phyloP scores from a whole-genome alignment of 148 eudicot genomes.

The Rhododendron henanense region DNA sequence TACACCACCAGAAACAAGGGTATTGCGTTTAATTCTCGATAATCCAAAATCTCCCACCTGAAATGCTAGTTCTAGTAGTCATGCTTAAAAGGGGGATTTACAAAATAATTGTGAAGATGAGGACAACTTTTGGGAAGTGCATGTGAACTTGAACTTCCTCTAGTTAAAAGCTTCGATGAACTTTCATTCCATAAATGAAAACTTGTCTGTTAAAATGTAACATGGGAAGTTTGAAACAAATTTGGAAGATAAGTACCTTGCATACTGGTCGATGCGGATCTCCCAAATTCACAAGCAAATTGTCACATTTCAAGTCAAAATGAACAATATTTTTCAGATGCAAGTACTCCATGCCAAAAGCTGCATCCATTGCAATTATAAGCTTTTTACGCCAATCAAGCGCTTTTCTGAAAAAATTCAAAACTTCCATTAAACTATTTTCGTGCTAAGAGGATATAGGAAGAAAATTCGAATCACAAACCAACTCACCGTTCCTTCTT shows the following conservation, averaged over 20 bases:
- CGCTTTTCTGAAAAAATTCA: constrained; percentile 27
- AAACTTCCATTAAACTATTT: not conserved
- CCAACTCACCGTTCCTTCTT: constrained; percentile 62
- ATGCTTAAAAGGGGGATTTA: not conserved
- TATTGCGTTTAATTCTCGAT: constrained; percentile 91
- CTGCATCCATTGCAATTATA: constrained; percentile 55
- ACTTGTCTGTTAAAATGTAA: not conserved
- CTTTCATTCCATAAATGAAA: not conserved
- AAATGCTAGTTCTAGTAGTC: not conserved
- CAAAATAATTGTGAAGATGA: not conserved
- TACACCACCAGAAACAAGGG: constrained; percentile 95
- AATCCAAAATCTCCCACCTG: constrained; percentile 99
- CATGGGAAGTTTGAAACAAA: not conserved
- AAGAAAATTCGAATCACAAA: not conserved
- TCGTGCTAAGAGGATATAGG: not conserved
- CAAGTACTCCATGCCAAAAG: constrained; percentile 73
- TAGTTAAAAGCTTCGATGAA: not conserved
- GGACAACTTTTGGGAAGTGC: not conserved
- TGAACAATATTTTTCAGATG: constrained; percentile 58
- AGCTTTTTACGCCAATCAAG: constrained; percentile 55
- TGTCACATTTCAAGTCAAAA: constrained; percentile 85
- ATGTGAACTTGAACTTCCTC: not conserved
- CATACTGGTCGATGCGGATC: constrained; percentile 90
- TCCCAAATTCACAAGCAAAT: constrained; percentile 89
- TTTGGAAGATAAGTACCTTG: constrained; percentile 47